Evolutionary conservation across 2,329 filamentous ascomycete genomes (phyloP), one percentile per base, ranked within the genome.

Genomic region (Torrubiellomyces zombiae): DNA sequence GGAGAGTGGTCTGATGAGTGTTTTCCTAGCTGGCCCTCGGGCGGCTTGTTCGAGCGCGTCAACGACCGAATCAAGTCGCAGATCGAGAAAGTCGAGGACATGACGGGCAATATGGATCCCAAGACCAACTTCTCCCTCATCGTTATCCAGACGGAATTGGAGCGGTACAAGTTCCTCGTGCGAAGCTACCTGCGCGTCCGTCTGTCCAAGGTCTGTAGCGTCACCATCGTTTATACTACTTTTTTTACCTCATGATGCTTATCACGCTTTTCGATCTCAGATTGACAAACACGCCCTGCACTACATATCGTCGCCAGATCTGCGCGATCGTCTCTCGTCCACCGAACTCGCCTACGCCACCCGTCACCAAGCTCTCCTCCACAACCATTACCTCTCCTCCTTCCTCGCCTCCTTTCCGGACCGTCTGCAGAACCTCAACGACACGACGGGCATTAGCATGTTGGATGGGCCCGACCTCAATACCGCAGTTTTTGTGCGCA

Each of bases 61-160:
- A 77, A 83, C 53, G 67, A 70, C 31, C 66, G 74, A 31, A 69
- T 82, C 34, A 69, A 72, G 38, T 52, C 55, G 23, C 75, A 80
- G 56, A 78, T 79, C 41, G 66, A 74, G 48, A 65, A 61, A 37
- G 69, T 81, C 34, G 75, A 80, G 53, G 67, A 75, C 30, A 67
- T 85, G 63, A 86, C 78, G 9, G 78, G 77, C 33, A 74, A 79
- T 43, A 77, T 85, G 70, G 83, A 92, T 42, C 78, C 85, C 23
- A 83, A 79, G 50, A 75, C 80, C 35, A 95, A 93, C 48, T 93
- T 98, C 48, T 72, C 73, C 32, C 73, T 95, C 43, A 93, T 94
- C 24, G 77, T 98, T 33, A 74, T 94, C 27, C 89, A 98, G 58
- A 95, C 91, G 6, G 89, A 98, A 55, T 67, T 98, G 27, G 85